Evolutionary conservation across 179 eudicot species (phyloP).

Genomic region (Spinacia oleracea): DNA sequence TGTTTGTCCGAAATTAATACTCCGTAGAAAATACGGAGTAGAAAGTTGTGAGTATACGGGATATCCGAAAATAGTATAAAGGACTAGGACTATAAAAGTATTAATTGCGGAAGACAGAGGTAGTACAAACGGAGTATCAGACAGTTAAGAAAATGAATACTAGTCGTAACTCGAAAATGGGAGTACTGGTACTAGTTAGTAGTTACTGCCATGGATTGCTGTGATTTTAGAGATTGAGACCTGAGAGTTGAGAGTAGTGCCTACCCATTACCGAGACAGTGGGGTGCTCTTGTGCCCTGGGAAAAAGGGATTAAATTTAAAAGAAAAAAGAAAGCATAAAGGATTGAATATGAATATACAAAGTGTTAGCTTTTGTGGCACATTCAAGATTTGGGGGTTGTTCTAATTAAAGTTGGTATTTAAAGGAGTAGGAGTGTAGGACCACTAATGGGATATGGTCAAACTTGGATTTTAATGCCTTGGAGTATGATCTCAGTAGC

Average conservation of each 20-base stretch:
- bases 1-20: too few relatives aligned
- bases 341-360: not conserved
- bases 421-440: not conserved
- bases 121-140: too few relatives aligned
- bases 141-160: not conserved
- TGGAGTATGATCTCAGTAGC: slow-evolving; percentile 14
- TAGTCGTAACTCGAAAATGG: not conserved
- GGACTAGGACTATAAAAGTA: too few relatives aligned
- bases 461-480: slow-evolving; percentile 14
- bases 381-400: slow-evolving; percentile 11
- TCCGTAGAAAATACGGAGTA: too few relatives aligned
- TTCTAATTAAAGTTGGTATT: not conserved
- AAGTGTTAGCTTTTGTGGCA: slow-evolving; percentile 28
- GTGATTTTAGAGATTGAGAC: slow-evolving; percentile 23
- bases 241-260: slow-evolving; percentile 21
- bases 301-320: not conserved
- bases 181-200: not conserved
- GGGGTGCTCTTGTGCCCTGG: slow-evolving; percentile 28
- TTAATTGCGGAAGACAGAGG: too few relatives aligned
- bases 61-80: too few relatives aligned
- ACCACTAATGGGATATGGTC: slow-evolving; percentile 8
- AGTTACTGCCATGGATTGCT: not conserved
- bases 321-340: not conserved
- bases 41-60: too few relatives aligned
- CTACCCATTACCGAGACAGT: slow-evolving; percentile 31